Evolutionary conservation across 73 alveolate genomes (phyloP).

Genomic region (Tetrahymena thermophila): DNA sequence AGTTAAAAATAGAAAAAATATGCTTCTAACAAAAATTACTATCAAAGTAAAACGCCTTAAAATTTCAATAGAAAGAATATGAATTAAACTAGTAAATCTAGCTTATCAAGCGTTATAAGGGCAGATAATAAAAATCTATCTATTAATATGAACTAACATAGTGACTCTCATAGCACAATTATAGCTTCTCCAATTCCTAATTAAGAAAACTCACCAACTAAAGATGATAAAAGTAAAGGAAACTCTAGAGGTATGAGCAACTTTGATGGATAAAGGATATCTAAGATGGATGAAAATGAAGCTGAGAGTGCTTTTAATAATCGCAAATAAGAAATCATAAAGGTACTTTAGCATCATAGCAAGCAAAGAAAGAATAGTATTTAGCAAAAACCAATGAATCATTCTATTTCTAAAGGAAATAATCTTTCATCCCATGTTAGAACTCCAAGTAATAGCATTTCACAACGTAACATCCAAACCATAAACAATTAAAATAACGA

Average conservation of each 20-base stretch:
- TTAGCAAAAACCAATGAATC: not conserved
- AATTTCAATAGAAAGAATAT: not conserved
- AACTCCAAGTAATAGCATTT: not conserved
- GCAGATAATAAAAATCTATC: not conserved
- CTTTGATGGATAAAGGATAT: not conserved
- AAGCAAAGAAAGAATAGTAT: not conserved
- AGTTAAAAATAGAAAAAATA: not conserved
- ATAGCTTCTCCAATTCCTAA: not conserved
- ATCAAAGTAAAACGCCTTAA: not conserved
- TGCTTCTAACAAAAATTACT: not conserved
- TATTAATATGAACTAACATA: not conserved
- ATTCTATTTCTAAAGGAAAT: not conserved
- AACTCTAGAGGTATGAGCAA: not conserved
- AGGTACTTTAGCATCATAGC: not conserved
- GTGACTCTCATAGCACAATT: not conserved
- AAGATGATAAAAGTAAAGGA: not conserved
- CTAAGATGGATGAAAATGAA: not conserved
- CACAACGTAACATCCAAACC: not conserved
- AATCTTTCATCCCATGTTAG: not conserved
- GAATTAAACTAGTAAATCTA: not conserved
- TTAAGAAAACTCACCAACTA: not conserved
- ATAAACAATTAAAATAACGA: not conserved
- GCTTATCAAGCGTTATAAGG: not conserved
- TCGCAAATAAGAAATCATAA: not conserved
- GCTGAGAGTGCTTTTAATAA: not conserved